phyloP scores from a whole-genome alignment of 192 early-diverging fungal species.

The Linnemannia elongata region DNA sequence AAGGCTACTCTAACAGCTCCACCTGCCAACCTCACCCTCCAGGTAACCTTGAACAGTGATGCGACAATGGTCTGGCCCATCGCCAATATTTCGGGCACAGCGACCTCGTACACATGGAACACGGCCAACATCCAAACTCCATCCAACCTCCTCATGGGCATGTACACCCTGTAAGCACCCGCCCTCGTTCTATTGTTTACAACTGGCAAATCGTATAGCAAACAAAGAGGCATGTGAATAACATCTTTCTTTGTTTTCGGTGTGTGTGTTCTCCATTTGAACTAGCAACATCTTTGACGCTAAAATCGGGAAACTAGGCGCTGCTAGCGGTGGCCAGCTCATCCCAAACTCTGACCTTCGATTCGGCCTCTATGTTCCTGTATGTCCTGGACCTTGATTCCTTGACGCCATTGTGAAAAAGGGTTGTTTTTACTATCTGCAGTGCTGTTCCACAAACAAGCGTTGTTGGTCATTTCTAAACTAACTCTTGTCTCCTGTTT shows the following conservation, averaged over 20 bases:
- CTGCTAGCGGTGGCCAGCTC: constrained; percentile 22
- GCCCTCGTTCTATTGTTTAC: neutral
- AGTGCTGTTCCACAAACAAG: neutral
- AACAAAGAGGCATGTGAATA: neutral
- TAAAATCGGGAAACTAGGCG: constrained; percentile 18
- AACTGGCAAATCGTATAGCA: neutral
- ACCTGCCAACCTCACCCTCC: constrained; percentile 21
- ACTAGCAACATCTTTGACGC: constrained; percentile 31
- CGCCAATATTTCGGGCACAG: constrained; percentile 26
- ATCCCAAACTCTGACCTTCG: constrained; percentile 25
- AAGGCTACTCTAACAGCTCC: constrained; percentile 13
- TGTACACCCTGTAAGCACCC: constrained; percentile 31
- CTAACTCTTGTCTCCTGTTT: neutral
- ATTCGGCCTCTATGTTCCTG: constrained; percentile 28
- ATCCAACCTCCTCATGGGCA: constrained; percentile 12
- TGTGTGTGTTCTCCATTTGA: neutral
- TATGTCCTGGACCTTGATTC: constrained; percentile 5
- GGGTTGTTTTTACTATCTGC: neutral
- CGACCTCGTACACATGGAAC: constrained; percentile 25
- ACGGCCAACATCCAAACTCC: neutral
- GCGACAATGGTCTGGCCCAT: constrained; percentile 19
- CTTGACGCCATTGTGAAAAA: neutral
- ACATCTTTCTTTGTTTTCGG: neutral
- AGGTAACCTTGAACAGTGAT: constrained; percentile 8
- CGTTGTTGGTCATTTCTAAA: neutral